These are phyloP conservation scores for Hymenochaete sp. DNA, from an alignment of 1,284 basidiomycete genomes.

Conservation along the genomic window DNA sequence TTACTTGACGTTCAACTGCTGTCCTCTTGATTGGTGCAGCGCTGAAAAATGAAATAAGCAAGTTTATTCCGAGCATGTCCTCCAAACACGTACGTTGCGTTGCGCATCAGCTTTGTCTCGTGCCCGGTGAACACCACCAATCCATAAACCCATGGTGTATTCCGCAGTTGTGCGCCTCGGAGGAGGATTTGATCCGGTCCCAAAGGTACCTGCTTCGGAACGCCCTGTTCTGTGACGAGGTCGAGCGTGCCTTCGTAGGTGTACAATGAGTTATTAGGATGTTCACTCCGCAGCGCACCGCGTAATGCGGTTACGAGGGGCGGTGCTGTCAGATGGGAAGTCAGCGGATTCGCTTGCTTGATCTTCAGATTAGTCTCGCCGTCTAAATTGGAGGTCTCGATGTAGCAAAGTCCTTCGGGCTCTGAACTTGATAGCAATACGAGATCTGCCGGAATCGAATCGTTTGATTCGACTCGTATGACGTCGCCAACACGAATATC, in stretches of 20 bases:
- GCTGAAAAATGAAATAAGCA: slow-evolving; percentile 31
- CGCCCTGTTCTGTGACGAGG: slow-evolving; percentile 46
- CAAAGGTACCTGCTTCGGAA: slow-evolving; percentile 77
- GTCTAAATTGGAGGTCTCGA: slow-evolving; percentile 96
- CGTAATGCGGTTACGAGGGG: slow-evolving; percentile 64
- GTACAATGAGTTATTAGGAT: slow-evolving; percentile 96
- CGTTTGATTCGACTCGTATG: slow-evolving; percentile 83
- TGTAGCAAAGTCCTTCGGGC: slow-evolving; percentile 94
- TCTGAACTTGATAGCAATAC: slow-evolving; percentile 85
- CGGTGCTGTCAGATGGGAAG: slow-evolving; percentile 72
- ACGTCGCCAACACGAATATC: slow-evolving; percentile 89
- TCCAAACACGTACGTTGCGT: slow-evolving; percentile 65
- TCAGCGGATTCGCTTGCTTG: slow-evolving; percentile 88
- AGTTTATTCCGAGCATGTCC: not conserved
- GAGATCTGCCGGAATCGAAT: slow-evolving; percentile 95
- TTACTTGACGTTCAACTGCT: slow-evolving; percentile 93
- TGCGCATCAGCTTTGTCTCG: slow-evolving; percentile 97
- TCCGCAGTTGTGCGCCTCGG: slow-evolving; percentile 91
- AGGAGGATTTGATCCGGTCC: slow-evolving; percentile 93
- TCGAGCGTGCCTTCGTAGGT: slow-evolving; percentile 88
- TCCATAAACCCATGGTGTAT: slow-evolving; percentile 96
- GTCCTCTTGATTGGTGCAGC: slow-evolving; percentile 96
- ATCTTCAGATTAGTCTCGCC: slow-evolving; percentile 99
- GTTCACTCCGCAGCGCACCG: slow-evolving; percentile 86
- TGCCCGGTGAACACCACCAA: slow-evolving; percentile 94